Evolutionary conservation across 2,329 filamentous ascomycete genomes (phyloP).

Genomic region (Sarocladium strictum): DNA sequence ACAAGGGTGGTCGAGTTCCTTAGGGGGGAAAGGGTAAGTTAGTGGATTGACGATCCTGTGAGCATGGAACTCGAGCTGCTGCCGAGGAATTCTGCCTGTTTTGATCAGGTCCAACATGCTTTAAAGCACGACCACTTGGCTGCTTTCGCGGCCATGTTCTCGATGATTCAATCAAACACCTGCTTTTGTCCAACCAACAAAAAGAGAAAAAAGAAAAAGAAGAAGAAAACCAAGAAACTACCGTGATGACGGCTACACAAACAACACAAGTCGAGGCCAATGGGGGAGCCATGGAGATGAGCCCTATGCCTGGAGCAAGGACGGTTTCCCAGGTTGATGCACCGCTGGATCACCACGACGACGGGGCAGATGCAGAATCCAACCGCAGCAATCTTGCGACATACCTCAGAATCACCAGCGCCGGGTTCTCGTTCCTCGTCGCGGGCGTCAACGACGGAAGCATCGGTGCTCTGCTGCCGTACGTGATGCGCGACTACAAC

Average conservation of each 20-base stretch:
- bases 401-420: constrained; percentile 44
- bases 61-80: too few species aligned
- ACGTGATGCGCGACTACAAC: constrained; percentile 51
- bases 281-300: not conserved
- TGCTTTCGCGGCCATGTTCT: too few species aligned
- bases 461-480: constrained; percentile 56
- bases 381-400: constrained; percentile 16
- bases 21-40: too few species aligned
- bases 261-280: constrained; percentile 5
- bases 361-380: not conserved
- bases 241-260: not conserved
- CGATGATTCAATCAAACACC: too few species aligned
- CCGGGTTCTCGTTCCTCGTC: constrained; percentile 58
- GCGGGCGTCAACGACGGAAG: constrained; percentile 61
- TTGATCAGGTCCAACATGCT: too few species aligned
- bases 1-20: too few species aligned
- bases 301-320: not conserved
- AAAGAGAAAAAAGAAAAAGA: too few species aligned
- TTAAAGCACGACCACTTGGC: too few species aligned
- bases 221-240: too few species aligned
- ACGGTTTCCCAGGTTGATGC: not conserved
- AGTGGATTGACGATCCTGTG: too few species aligned
- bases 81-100: too few species aligned
- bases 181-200: not conserved
- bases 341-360: not conserved